These are phyloP conservation scores for Austroboletus festivus DNA, from an alignment of 768 basidiomycete species.

Conservation along the genomic window DNA sequence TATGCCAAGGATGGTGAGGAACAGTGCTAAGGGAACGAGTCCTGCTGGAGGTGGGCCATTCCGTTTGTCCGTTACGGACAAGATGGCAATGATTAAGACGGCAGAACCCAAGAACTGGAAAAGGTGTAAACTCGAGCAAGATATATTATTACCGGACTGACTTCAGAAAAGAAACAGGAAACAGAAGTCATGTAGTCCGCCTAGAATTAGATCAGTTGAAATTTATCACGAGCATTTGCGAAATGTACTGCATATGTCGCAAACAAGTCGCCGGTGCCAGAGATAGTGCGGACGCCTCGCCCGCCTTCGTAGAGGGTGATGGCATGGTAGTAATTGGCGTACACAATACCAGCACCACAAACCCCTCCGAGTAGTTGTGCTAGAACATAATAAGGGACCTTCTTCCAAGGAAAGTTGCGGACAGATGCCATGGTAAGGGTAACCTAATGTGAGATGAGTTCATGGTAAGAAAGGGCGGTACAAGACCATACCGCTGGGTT, in stretches of 20 bases:
- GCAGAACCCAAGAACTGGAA: constrained; percentile 53
- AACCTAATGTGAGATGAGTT: constrained; percentile 40
- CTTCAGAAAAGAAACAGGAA: constrained; percentile 47
- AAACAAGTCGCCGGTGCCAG: constrained; percentile 56
- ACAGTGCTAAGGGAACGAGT: constrained; percentile 53
- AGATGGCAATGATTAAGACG: constrained; percentile 51
- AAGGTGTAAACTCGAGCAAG: neutral
- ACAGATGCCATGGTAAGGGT: constrained; percentile 67
- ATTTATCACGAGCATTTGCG: neutral
- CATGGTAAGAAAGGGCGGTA: neutral
- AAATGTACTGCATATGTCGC: constrained; percentile 55
- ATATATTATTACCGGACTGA: constrained; percentile 7
- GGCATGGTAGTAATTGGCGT: constrained; percentile 65
- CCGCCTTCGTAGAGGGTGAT: constrained; percentile 65
- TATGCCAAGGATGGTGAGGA: constrained; percentile 58
- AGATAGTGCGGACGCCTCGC: constrained; percentile 49
- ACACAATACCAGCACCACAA: constrained; percentile 54
- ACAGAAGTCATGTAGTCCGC: constrained; percentile 42
- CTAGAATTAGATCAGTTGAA: constrained; percentile 22
- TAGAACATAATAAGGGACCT: constrained; percentile 68
- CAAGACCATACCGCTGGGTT: constrained; percentile 57
- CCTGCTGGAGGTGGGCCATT: constrained; percentile 49
- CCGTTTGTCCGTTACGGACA: constrained; percentile 51
- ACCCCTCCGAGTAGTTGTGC: constrained; percentile 63
- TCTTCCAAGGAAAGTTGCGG: constrained; percentile 76